Base-by-base conservation (phyloP, 208 protist species). In the Crithidia brevicula region DNA sequence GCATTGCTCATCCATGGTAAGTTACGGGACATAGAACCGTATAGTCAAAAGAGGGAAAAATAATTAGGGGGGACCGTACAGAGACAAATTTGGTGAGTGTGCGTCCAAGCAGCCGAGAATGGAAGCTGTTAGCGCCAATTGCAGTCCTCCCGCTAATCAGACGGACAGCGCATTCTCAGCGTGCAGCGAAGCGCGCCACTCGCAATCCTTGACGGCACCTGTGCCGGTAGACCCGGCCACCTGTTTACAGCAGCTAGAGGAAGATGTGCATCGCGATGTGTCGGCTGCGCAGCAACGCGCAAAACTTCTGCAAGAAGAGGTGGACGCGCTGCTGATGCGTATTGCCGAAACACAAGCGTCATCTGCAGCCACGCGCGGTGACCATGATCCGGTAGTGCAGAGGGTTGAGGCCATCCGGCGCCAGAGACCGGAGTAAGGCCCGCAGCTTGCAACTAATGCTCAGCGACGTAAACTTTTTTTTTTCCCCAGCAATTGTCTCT, bases 231-330 rank as follows among this genome's bases (percentile, higher is more conserved):
- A 82, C 46, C 60, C 76, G 10, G 31, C 72, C 10, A 51, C 23
- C 15, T 45, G 47, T 51, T 69, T 86, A 20, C 51, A 56, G 23
- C 33, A 67, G 28, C 57, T 86, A 2, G 57, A 74, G 36, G 76
- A 74, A 10, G 76, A 86, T 15, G 33, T 82, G n/a, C 30, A 30
- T 8, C 76, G 76, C 18, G 63, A 76, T 20, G 72, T 86, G 31
- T 46, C 34, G 6, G 67, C 76, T 1, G 81, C 81, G 36, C 64
- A 68, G 63, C 40, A 30, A n/a, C 53, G 65, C 8, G 50, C 50
- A 13, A 27, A 22, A 18, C 42, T 69, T 6, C 64, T 72, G 30
- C 57, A 63, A 34, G 67, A 74, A 28, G 60, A 77, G 60, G 70
- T 59, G 27, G 52, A 59, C 25, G 22, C 60, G 4, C 31, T 77